Conservation (phyloP, 148 eudicot genomes). For the Rhododendron griersonianum region DNA sequence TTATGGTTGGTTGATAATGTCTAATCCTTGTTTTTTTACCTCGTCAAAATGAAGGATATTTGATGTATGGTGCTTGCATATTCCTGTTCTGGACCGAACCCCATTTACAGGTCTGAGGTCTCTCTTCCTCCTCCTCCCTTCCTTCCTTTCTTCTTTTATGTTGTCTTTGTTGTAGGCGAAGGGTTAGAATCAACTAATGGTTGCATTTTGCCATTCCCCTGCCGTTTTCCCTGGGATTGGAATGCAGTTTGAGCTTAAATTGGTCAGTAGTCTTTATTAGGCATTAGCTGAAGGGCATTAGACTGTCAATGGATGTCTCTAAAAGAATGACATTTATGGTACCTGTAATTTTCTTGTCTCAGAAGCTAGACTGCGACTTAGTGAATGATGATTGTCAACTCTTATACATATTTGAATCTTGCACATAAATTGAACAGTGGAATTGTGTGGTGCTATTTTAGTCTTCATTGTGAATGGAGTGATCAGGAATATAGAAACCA, state of each 20-base stretch:
- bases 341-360: background rate
- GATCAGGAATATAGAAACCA: background rate
- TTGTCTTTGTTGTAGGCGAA: background rate
- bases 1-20: background rate
- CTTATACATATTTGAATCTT: background rate
- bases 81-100: slow-evolving; percentile 56
- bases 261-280: background rate
- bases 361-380: background rate
- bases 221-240: background rate
- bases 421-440: background rate
- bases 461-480: background rate
- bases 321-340: background rate
- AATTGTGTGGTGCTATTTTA: background rate
- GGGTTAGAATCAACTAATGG: background rate
- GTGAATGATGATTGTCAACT: background rate
- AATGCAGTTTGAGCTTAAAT: slow-evolving; percentile 5
- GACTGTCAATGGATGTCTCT: background rate
- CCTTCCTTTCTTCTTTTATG: background rate
- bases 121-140: background rate
- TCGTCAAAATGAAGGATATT: slow-evolving; percentile 40
- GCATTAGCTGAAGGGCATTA: background rate
- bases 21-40: background rate
- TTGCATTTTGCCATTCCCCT: background rate
- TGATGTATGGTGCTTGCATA: slow-evolving; percentile 69
- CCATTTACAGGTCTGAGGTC: slow-evolving; percentile 44